Evolutionary conservation across 495 filamentous ascomycete genomes (phyloP).

Genomic region (Pyrenula aspistea): DNA sequence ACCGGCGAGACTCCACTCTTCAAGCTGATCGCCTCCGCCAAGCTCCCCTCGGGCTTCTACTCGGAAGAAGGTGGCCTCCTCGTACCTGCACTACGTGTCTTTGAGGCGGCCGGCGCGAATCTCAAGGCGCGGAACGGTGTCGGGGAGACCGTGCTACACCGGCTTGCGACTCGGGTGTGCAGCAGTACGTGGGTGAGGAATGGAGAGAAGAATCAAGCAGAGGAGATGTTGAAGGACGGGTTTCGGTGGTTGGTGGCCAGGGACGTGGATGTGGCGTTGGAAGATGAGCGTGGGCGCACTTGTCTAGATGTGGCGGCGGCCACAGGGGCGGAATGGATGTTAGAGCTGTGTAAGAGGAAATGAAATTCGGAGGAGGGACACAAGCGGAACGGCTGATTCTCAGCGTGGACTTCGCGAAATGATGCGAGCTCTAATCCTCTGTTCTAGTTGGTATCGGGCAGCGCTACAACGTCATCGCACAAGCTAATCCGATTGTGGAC

Average conservation of each 20-base stretch:
- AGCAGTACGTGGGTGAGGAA: not conserved
- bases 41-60: not conserved
- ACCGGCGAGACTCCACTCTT: conserved; percentile 18
- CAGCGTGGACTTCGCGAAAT: too few relatives aligned
- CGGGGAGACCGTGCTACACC: conserved; percentile 10
- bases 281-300: conserved; percentile 7
- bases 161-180: not conserved
- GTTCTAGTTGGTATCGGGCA: too few relatives aligned
- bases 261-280: conserved; percentile 1
- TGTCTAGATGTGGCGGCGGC: conserved; percentile 8
- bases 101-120: not conserved
- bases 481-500: too few relatives aligned
- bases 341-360: not conserved
- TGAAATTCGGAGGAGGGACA: too few relatives aligned
- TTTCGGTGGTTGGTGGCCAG: conserved; percentile 2
- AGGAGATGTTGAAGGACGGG: not conserved
- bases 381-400: too few relatives aligned
- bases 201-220: not conserved
- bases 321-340: not conserved
- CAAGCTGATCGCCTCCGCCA: conserved; percentile 5
- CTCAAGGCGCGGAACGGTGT: conserved; percentile 6
- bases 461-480: too few relatives aligned
- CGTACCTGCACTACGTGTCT: not conserved
- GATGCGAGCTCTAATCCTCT: too few relatives aligned
- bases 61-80: not conserved